Percentiles rank a stretch among this genome's conserved stretches.
Evolutionary conservation across 1,284 basidiomycete species (phyloP).

Genomic region (Ustilago nuda): DNA sequence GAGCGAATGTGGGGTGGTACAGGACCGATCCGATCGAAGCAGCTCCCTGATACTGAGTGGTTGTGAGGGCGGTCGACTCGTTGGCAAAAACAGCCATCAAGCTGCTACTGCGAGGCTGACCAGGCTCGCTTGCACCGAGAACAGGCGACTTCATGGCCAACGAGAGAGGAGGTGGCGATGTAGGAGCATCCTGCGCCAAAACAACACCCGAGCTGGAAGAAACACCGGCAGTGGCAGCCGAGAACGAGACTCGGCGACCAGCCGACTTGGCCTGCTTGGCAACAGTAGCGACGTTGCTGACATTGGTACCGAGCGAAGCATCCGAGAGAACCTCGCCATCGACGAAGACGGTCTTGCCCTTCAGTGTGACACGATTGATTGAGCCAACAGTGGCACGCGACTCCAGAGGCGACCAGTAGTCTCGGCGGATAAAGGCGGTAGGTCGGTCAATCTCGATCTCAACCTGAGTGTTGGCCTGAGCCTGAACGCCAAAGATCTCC

Average conservation of each 20-base stretch:
- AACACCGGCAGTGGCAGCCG: conserved; percentile 27
- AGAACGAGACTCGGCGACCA: conserved; percentile 49
- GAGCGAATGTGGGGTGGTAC: conserved; percentile 74
- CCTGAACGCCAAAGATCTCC: conserved; percentile 88
- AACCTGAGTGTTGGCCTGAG: conserved; percentile 79
- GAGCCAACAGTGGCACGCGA: conserved; percentile 78
- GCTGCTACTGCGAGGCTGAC: conserved; percentile 38
- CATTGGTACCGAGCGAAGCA: conserved; percentile 79
- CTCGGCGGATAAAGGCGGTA: conserved; percentile 74
- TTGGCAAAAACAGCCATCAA: conserved; percentile 43
- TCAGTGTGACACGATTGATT: conserved; percentile 90
- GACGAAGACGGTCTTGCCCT: conserved; percentile 90
- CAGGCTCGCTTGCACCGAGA: conserved; percentile 44
- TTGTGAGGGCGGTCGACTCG: conserved; percentile 37
- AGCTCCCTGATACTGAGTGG: conserved; percentile 13
- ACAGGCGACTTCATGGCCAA: conserved; percentile 57
- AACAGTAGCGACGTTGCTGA: conserved; percentile 76
- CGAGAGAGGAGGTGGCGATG: conserved; percentile 53
- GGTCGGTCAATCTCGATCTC: conserved; percentile 91
- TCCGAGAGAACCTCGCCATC: conserved; percentile 82
- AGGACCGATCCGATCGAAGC: conserved; percentile 49
- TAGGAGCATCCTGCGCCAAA: conserved; percentile 58
- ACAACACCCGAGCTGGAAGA: conserved; percentile 19
- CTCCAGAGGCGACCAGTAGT: conserved; percentile 86
- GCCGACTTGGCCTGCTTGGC: conserved; percentile 46